Conservation (phyloP, 768 basidiomycete species). For the Clathrus columnatus region DNA sequence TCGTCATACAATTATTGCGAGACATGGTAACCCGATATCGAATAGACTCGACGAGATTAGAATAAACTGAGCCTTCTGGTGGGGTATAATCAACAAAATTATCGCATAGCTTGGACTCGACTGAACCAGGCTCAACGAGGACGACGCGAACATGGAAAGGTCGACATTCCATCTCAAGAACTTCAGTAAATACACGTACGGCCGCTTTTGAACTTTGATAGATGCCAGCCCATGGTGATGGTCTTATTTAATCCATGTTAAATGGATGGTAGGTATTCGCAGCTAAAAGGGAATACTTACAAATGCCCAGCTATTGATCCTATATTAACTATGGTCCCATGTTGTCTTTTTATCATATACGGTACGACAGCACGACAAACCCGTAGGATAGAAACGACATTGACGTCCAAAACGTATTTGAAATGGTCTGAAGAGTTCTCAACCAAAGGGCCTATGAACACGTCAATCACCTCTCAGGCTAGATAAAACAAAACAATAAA, state of each 20-base stretch:
- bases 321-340: slow-evolving; percentile 65
- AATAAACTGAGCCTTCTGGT: slow-evolving; percentile 47
- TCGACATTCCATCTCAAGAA: slow-evolving; percentile 63
- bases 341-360: slow-evolving; percentile 55
- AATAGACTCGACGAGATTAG: background rate
- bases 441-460: slow-evolving; percentile 29
- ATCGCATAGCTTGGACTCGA: slow-evolving; percentile 55
- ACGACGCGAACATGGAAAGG: slow-evolving; percentile 65
- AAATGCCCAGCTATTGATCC: slow-evolving; percentile 58
- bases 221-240: slow-evolving; percentile 59
- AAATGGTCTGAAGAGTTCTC: slow-evolving; percentile 52
- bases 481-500: slow-evolving; percentile 3
- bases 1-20: background rate
- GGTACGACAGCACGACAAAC: slow-evolving; percentile 56
- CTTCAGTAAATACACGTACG: slow-evolving; percentile 50
- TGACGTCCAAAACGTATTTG: slow-evolving; percentile 53
- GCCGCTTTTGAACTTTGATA: slow-evolving; percentile 55
- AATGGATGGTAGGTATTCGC: too few relatives aligned
- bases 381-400: slow-evolving; percentile 54
- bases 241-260: too few relatives aligned
- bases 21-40: background rate
- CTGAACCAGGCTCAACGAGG: slow-evolving; percentile 56
- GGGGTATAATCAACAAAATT: slow-evolving; percentile 42
- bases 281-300: slow-evolving; percentile 30
- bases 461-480: background rate